A percentile compares a stretch with the other conserved stretches of the same genome.
These are phyloP conservation scores for Phytomonas sp. DNA, from an alignment of 208 protist genomes.

Conservation along the genomic window DNA sequence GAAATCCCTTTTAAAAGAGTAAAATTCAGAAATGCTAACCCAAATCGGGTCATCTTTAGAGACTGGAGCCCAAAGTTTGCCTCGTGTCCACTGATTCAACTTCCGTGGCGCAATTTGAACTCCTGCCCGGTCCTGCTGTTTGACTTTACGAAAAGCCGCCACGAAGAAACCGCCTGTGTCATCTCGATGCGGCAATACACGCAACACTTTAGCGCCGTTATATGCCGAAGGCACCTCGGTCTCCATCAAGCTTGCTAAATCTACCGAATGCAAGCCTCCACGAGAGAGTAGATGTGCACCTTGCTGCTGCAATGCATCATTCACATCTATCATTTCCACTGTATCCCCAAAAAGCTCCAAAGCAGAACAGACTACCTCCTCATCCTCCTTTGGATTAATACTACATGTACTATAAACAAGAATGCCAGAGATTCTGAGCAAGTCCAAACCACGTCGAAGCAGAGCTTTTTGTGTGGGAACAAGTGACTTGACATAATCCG, in stretches of 20 bases:
- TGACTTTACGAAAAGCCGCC: constrained; percentile 75
- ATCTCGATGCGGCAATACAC: constrained; percentile 80
- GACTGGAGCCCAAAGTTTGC: constrained; percentile 76
- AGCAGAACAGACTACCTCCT: constrained; percentile 89
- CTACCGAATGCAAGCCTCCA: constrained; percentile 44
- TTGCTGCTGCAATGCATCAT: constrained; percentile 33
- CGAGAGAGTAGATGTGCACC: constrained; percentile 46
- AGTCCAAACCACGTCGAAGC: constrained; percentile 77
- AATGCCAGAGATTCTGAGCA: constrained; percentile 67
- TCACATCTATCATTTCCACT: constrained; percentile 84
- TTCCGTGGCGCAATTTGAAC: constrained; percentile 39
- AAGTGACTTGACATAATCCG: constrained; percentile 75
- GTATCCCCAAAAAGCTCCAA: constrained; percentile 68
- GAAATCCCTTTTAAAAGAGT: constrained; percentile 39
- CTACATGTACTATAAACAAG: constrained; percentile 97
- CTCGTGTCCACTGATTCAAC: constrained; percentile 86
- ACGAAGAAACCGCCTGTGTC: constrained; percentile 90
- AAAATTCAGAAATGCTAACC: constrained; percentile 68
- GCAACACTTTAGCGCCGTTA: constrained; percentile 68
- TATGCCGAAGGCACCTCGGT: constrained; percentile 36
- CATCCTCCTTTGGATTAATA: constrained; percentile 95
- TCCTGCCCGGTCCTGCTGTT: constrained; percentile 17
- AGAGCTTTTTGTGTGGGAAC: constrained; percentile 86
- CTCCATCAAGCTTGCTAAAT: constrained; percentile 38
- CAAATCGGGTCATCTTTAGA: constrained; percentile 49